phyloP scores from a whole-genome alignment of 139 green algal species.

The Tetraselmis chui region DNA sequence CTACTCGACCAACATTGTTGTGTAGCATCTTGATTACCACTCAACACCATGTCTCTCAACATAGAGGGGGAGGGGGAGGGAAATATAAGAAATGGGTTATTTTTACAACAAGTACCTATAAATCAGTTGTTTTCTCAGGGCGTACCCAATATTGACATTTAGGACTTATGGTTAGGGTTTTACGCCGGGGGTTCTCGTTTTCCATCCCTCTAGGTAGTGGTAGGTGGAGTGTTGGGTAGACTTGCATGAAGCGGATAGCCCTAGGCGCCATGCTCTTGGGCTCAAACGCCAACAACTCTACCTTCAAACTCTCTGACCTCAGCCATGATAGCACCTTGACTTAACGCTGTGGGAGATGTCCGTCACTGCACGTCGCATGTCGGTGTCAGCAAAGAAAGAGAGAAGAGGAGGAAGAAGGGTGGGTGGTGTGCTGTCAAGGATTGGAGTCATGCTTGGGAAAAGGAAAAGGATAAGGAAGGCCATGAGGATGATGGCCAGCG shows the following conservation, averaged over 20 bases:
- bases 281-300: background rate
- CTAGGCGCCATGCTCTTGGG: background rate
- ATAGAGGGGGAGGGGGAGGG: too few relatives aligned
- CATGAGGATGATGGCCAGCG: background rate
- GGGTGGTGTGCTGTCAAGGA: background rate
- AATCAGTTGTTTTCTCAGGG: too few relatives aligned
- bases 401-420: background rate
- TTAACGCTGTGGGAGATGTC: background rate
- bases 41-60: too few relatives aligned
- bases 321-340: background rate
- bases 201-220: too few relatives aligned
- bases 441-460: background rate
- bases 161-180: too few relatives aligned
- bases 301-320: background rate
- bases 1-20: too few relatives aligned
- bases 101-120: too few relatives aligned
- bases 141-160: too few relatives aligned
- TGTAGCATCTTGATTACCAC: too few relatives aligned
- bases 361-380: background rate
- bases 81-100: too few relatives aligned
- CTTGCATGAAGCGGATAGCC: background rate
- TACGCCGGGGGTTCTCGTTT: too few relatives aligned
- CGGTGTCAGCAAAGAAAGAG: background rate
- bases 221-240: too few relatives aligned
- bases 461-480: background rate